A percentile compares a stretch with the other conserved stretches of the same genome.
These are phyloP conservation scores for Mycena crocata DNA, from an alignment of 768 basidiomycete species.

Conservation along the genomic window DNA sequence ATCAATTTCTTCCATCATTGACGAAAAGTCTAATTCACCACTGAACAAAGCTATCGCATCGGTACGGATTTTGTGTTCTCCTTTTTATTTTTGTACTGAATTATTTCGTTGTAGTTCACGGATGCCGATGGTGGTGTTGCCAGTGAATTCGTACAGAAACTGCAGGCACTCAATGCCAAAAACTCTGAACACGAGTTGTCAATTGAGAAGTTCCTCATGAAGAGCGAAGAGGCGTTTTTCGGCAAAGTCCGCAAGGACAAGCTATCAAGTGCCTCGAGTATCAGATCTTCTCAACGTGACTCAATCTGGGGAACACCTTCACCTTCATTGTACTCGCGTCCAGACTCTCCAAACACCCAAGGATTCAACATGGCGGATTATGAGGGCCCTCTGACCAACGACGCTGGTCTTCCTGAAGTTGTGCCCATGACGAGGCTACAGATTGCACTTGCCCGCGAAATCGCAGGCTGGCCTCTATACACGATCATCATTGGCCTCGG, in stretches of 20 bases:
- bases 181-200: constrained; percentile 93
- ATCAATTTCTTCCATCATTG: constrained; percentile 90
- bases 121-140: constrained; percentile 94
- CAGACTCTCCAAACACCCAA: constrained; percentile 71
- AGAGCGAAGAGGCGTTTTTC: constrained; percentile 95
- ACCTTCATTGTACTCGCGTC: constrained; percentile 75
- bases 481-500: constrained; percentile 89
- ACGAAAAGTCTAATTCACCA: constrained; percentile 91
- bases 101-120: constrained; percentile 73
- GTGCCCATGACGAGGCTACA: constrained; percentile 88
- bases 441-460: constrained; percentile 82
- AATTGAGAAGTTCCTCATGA: constrained; percentile 90
- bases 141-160: constrained; percentile 86
- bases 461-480: constrained; percentile 92
- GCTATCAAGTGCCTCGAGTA: constrained; percentile 83
- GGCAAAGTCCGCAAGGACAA: constrained; percentile 91
- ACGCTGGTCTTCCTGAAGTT: constrained; percentile 65
- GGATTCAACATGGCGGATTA: constrained; percentile 57
- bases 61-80: constrained; percentile 53
- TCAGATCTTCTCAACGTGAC: constrained; percentile 82
- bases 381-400: constrained; percentile 59
- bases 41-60: constrained; percentile 94
- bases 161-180: constrained; percentile 81
- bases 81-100: constrained; percentile 9
- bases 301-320: constrained; percentile 84